A percentile compares a stretch with the other conserved stretches of the same genome.
Conservation (phyloP, 805 yeast genomes). For the Debaryomyces hansenii region DNA sequence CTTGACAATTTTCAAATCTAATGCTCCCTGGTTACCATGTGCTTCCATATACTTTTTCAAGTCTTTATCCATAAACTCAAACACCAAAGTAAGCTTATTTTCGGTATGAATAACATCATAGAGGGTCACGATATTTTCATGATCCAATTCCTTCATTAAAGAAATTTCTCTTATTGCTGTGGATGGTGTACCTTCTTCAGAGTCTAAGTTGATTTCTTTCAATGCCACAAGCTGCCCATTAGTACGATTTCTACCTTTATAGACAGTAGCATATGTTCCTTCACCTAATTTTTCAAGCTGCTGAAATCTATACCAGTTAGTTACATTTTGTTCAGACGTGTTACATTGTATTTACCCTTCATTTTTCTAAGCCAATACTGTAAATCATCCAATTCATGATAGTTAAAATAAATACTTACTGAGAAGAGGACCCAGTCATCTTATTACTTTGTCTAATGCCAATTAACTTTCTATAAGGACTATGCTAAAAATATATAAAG, state of each 20-base stretch:
- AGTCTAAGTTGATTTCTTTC: constrained; percentile 90
- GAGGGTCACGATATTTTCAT: constrained; percentile 86
- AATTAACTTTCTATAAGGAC: background rate
- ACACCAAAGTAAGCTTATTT: constrained; percentile 89
- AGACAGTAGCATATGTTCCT: constrained; percentile 98
- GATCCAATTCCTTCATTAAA: constrained; percentile 89
- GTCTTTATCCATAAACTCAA: constrained; percentile 92
- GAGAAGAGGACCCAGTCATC: constrained; percentile 47
- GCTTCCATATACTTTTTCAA: constrained; percentile 92
- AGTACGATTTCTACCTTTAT: constrained; percentile 84
- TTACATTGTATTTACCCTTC: background rate
- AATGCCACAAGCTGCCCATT: constrained; percentile 91
- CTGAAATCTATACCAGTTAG: constrained; percentile 31
- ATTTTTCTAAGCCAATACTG: too few species aligned
- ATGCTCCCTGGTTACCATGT: constrained; percentile 73
- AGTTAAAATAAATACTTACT: constrained; percentile 28
- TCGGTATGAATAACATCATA: constrained; percentile 97
- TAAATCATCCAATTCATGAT: background rate
- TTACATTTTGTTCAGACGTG: background rate
- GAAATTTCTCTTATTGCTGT: constrained; percentile 97
- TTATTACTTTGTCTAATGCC: background rate
- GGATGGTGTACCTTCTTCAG: constrained; percentile 98
- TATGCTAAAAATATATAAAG: background rate
- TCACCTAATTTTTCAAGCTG: constrained; percentile 85
- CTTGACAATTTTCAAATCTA: constrained; percentile 72